Conservation (phyloP, 2,329 filamentous ascomycete genomes). For the Sporothrix phasma region DNA sequence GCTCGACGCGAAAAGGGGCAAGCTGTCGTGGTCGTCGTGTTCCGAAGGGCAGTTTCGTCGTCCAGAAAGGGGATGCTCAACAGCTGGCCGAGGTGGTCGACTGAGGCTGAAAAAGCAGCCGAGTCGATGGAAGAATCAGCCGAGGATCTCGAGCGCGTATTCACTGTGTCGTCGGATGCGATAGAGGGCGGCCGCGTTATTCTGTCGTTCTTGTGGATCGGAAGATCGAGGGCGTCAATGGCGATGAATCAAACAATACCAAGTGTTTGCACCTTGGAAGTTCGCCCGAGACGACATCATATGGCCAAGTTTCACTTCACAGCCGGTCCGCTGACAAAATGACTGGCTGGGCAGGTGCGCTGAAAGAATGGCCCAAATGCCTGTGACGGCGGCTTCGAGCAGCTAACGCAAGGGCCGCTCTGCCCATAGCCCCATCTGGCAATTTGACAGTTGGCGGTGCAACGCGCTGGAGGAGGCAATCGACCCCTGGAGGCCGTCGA, state of each 20-base stretch:
- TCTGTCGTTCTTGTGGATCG: slow-evolving; percentile 1
- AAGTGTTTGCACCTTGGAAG: not conserved
- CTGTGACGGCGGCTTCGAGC: not conserved
- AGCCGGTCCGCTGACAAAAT: slow-evolving; percentile 1
- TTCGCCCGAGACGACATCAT: slow-evolving; percentile 13
- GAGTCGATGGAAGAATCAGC: not conserved
- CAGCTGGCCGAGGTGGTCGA: not conserved
- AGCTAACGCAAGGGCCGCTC: not conserved
- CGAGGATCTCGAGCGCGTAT: not conserved
- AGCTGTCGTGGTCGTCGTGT: not conserved
- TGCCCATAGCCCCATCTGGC: not conserved
- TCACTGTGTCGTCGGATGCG: not conserved
- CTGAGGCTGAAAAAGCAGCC: not conserved
- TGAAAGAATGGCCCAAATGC: not conserved
- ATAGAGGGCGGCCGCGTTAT: not conserved
- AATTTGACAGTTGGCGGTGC: slow-evolving; percentile 15
- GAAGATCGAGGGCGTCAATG: slow-evolving; percentile 1
- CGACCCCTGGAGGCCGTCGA: not conserved
- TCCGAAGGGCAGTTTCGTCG: not conserved
- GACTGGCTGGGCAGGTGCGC: not conserved
- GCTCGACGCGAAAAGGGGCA: not conserved
- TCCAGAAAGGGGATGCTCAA: not conserved
- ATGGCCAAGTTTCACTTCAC: slow-evolving; percentile 12
- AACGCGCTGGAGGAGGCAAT: slow-evolving; percentile 3
- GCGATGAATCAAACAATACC: slow-evolving; percentile 13